These are phyloP conservation scores for Apophysomyces ossiformis DNA, from an alignment of 371 early-diverging fungal species.

Conservation along the genomic window DNA sequence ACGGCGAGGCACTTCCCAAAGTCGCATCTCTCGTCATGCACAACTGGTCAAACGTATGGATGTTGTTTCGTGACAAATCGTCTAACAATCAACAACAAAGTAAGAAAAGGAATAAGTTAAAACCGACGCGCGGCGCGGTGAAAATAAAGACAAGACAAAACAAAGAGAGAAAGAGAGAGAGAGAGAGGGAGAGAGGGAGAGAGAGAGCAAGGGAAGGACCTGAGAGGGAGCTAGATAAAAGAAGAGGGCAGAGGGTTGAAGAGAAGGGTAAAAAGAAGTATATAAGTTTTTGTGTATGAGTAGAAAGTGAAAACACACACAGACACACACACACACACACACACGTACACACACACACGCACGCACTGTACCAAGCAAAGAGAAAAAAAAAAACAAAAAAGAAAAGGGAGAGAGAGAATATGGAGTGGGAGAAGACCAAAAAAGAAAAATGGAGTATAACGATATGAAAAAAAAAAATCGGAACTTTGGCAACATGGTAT, in stretches of 20 bases:
- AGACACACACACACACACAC: too few species aligned
- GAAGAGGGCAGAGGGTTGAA: neutral
- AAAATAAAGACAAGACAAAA: conserved; percentile 5
- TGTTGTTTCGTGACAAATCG: conserved; percentile 29
- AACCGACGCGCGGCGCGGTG: conserved; percentile 15
- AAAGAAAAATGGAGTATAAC: too few species aligned
- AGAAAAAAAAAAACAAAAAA: too few species aligned
- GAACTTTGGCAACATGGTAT: neutral
- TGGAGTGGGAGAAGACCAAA: too few species aligned
- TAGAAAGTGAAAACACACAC: too few species aligned
- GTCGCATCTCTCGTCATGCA: conserved; percentile 52
- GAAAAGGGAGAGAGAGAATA: too few species aligned
- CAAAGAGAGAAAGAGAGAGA: conserved; percentile 1
- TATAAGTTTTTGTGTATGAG: neutral
- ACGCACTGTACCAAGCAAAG: too few species aligned
- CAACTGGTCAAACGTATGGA: conserved; percentile 27
- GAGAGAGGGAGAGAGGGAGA: neutral
- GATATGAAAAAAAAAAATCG: too few species aligned
- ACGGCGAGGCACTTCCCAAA: conserved; percentile 25
- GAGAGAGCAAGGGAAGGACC: neutral
- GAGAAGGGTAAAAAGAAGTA: conserved; percentile 2
- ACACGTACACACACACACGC: too few species aligned
- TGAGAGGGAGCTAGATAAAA: neutral
- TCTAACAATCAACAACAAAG: conserved; percentile 18
- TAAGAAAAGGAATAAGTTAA: neutral